A percentile compares a stretch with the other conserved stretches of the same genome.
Conservation (phyloP, 148 eudicot genomes). For the Euryodendron excelsum region DNA sequence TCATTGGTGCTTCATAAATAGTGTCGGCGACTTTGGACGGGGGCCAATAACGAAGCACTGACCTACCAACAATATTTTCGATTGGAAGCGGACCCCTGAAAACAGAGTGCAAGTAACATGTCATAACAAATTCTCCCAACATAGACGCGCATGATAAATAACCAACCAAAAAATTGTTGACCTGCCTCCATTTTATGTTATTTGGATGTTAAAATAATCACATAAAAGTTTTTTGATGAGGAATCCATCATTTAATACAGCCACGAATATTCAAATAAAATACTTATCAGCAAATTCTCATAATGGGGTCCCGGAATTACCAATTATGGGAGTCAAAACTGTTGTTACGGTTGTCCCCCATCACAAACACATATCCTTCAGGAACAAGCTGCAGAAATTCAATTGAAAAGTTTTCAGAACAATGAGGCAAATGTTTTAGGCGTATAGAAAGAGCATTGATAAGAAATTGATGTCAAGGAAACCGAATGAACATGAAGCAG, state of each 20-base stretch:
- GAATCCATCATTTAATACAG: not conserved
- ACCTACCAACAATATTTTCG: slow-evolving; percentile 26
- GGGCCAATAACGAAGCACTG: slow-evolving; percentile 30
- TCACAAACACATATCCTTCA: slow-evolving; percentile 81
- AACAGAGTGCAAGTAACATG: not conserved
- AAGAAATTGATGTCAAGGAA: not conserved
- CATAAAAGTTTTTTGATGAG: not conserved
- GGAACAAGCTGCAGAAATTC: slow-evolving; percentile 65
- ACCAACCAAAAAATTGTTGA: not conserved
- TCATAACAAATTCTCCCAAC: not conserved
- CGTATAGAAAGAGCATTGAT: not conserved
- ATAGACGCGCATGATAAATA: not conserved
- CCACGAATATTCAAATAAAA: not conserved
- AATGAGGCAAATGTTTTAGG: not conserved
- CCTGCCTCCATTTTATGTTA: not conserved
- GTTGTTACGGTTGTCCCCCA: slow-evolving; percentile 96
- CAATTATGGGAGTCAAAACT: slow-evolving; percentile 88
- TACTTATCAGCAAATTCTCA: not conserved
- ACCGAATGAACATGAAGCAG: not conserved
- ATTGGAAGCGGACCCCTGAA: slow-evolving; percentile 34
- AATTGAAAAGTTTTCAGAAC: slow-evolving; percentile 1
- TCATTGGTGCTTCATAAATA: not conserved
- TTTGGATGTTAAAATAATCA: not conserved
- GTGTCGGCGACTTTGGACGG: slow-evolving; percentile 30
- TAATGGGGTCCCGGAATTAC: slow-evolving; percentile 30